Base-by-base conservation (phyloP, 768 basidiomycete species). In the Amanita thiersii region DNA sequence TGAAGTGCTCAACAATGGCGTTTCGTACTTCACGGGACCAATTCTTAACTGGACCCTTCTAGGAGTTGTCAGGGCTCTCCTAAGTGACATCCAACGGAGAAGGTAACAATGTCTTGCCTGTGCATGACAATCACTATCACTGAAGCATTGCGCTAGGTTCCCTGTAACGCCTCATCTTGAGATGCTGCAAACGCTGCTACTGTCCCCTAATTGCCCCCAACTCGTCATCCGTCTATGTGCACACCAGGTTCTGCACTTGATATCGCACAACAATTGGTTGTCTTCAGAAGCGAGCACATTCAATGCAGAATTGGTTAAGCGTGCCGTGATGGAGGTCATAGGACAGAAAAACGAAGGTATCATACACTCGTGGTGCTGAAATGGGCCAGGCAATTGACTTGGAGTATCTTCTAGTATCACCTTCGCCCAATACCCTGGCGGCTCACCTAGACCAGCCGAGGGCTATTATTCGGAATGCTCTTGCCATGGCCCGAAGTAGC, bases 21-120 rank as follows among this genome's bases (percentile, higher is more conserved):
- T 87, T 25, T 79, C 81, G 4, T 89, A 85, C 56, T 88, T 89
- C 51, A 72, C 78, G 15, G 75, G 77, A 3, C 75, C 79, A 0
- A 62, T 89, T 14, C 66, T 90, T 29, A 79, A 75, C 47, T 90
- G 87, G 87, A 87, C 86, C 0, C 69, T 88, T 4, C 78, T 81
- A 2, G 83, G 84, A 2, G 77, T 88, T 8, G 67, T 87, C 40
- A 74, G 73, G 54, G 73, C 69, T 1, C 65, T 89, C 42, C 56
- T 78, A 19, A 67, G 62, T 44, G 83, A 88, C 38, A 68, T 86
- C 28, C 68, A 75, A 40, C 65, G 68, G 23, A 68, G 60, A 46
- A 65, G 65, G 85, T 85, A 50, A 50, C 69, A 52, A 36, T 6
- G 12, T 14, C 10, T n/a, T n/a, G n/a, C n/a, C n/a, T n/a, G 14